Evolutionary conservation across 768 basidiomycete genomes (phyloP).

Genomic region (Suillus brevipes): DNA sequence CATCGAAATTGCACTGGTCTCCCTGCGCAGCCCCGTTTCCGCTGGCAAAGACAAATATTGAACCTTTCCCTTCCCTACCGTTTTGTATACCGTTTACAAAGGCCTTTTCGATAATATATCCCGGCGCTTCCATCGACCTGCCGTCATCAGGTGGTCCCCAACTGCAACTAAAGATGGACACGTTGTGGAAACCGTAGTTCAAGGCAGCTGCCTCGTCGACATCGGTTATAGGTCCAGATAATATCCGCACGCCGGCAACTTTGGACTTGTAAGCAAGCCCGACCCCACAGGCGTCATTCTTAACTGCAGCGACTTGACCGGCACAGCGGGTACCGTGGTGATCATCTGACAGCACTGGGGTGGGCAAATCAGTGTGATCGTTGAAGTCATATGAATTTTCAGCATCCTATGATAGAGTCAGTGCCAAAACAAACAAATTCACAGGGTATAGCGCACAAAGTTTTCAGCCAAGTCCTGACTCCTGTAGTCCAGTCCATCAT

Average conservation of each 20-base stretch:
- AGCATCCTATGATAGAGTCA: slow-evolving; percentile 57
- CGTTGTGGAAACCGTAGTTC: slow-evolving; percentile 91
- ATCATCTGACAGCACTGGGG: slow-evolving; percentile 86
- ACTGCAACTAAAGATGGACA: slow-evolving; percentile 92
- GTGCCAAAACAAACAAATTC: not conserved
- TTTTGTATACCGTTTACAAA: slow-evolving; percentile 92
- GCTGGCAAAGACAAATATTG: slow-evolving; percentile 94
- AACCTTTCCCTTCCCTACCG: slow-evolving; percentile 87
- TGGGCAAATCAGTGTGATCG: slow-evolving; percentile 84
- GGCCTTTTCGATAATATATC: slow-evolving; percentile 88
- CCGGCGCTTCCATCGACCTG: slow-evolving; percentile 90
- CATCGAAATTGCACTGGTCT: slow-evolving; percentile 99
- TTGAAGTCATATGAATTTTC: slow-evolving; percentile 95
- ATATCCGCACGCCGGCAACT: slow-evolving; percentile 91
- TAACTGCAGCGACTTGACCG: slow-evolving; percentile 91
- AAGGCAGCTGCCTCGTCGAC: slow-evolving; percentile 93
- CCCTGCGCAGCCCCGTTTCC: slow-evolving; percentile 91
- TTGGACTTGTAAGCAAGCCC: slow-evolving; percentile 92
- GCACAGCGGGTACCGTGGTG: slow-evolving; percentile 98
- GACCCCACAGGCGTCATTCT: slow-evolving; percentile 91
- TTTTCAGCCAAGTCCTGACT: slow-evolving; percentile 86
- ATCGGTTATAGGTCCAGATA: slow-evolving; percentile 93
- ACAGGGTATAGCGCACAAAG: slow-evolving; percentile 56
- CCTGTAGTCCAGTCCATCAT: slow-evolving; percentile 92
- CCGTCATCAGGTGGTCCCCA: slow-evolving; percentile 99